Evolutionary conservation across 2,329 filamentous ascomycete genomes (phyloP), one percentile per base, ranked within the genome.

Genomic region (Aspergillus viridinutans): DNA sequence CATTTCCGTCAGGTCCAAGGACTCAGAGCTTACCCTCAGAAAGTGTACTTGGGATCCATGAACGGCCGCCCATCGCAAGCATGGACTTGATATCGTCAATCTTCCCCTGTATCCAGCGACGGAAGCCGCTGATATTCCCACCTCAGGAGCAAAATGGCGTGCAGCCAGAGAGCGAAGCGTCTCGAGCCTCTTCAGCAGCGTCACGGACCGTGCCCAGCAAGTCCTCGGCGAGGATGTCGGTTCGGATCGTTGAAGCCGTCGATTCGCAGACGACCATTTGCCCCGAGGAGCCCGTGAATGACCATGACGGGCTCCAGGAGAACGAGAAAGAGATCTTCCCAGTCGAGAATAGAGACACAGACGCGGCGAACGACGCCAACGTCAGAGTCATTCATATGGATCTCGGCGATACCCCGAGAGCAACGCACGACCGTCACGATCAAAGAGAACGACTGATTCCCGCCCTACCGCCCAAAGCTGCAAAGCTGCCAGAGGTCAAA

Each of bases 181-280:
- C 9, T 7, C 9, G 12, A 25, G 26, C 20, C 28, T 47, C 28
- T 47, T 40, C 49, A 49, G 42, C n/a, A 23, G 12, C 20, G 12
- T 20, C 42, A 9, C 3, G 42, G 6, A 45, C 48, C 21, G 20
- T 49, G 25, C 51, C 25, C 17, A 51, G 51, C 12, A 53, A 52
- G 23, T 29, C 28, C 32, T 54, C 53, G 1, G 50, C 53, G 17
- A 56, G 50, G 40, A 47, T 58, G 2, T 62, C 61, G 3, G 59
- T 64, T 43, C 61, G 61, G 17, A 54, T 64, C 21, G 61, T 64
- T 38, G 54, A 56, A n/a, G 45, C 54, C 3, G 42, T 29, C 8
- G 59, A 59, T 12, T 59, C 59, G 3, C 60, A 64, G 47, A 23
- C 21, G 3, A 45, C 42, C 20, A 45, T 45, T 14, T 45, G 42